These are phyloP conservation scores for Anisodus acutangulus DNA, from an alignment of 257 asterid genomes.

Conservation along the genomic window DNA sequence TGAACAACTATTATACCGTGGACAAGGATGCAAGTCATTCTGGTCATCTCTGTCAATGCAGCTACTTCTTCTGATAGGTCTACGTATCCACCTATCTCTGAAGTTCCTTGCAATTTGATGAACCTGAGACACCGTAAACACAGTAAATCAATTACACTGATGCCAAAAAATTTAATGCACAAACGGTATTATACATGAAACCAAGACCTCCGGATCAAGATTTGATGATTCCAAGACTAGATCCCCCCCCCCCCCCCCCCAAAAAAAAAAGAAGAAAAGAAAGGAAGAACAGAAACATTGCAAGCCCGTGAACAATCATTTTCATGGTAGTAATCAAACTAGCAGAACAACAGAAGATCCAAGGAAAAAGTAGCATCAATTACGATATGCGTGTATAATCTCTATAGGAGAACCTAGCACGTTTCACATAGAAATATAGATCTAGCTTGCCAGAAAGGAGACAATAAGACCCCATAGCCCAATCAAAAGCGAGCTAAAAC, in stretches of 20 bases:
- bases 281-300: not conserved
- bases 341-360: not conserved
- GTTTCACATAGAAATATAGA: not conserved
- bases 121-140: conserved; percentile 55
- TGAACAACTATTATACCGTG: conserved; percentile 39
- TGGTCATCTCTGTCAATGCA: conserved; percentile 61
- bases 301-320: not conserved
- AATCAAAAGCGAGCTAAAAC: conserved; percentile 13
- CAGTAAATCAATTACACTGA: conserved; percentile 30
- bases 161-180: not conserved
- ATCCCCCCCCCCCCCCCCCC: not conserved
- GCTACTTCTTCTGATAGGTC: conserved; percentile 57
- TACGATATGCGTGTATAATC: not conserved
- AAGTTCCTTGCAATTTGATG: conserved; percentile 87
- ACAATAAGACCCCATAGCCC: not conserved
- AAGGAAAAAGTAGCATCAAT: conserved; percentile 15
- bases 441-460: conserved; percentile 1
- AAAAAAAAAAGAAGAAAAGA: not conserved
- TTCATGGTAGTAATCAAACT: conserved; percentile 24
- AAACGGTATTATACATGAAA: not conserved
- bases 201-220: too few species aligned
- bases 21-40: conserved; percentile 46
- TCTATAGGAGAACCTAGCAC: not conserved
- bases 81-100: conserved; percentile 90
- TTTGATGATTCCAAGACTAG: not conserved